These are phyloP conservation scores for Albugo candida DNA, from an alignment of 352 stramenopile species.

Conservation along the genomic window DNA sequence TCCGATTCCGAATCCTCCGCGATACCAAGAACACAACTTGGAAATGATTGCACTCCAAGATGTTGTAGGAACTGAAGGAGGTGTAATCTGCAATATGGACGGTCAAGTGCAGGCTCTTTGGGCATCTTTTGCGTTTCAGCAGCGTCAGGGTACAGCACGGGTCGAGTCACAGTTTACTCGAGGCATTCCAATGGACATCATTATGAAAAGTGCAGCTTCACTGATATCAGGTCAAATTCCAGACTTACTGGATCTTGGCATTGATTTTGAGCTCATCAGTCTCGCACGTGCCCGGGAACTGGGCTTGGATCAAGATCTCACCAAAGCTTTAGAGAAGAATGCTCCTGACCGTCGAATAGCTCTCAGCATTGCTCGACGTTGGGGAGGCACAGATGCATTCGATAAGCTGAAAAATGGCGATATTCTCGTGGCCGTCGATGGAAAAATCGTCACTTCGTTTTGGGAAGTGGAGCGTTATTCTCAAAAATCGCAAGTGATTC, in stretches of 20 bases:
- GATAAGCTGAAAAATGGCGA: conserved; percentile 64
- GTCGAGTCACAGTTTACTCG: conserved; percentile 77
- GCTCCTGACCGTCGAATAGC: conserved; percentile 52
- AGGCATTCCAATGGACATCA: conserved; percentile 70
- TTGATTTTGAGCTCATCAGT: conserved; percentile 78
- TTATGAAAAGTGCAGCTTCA: conserved; percentile 68
- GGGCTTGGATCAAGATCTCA: conserved; percentile 56
- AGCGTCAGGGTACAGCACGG: conserved; percentile 41
- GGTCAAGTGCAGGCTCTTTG: conserved; percentile 69
- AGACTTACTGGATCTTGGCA: conserved; percentile 58
- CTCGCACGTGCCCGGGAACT: conserved; percentile 78
- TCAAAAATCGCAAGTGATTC: conserved; percentile 53
- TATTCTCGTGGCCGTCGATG: conserved; percentile 72
- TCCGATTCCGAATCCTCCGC: conserved; percentile 58
- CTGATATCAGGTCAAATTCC: conserved; percentile 49
- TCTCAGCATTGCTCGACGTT: conserved; percentile 52
- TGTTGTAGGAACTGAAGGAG: conserved; percentile 60
- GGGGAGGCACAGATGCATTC: conserved; percentile 49
- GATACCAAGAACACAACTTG: conserved; percentile 76
- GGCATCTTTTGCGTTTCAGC: conserved; percentile 76
- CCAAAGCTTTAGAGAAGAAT: conserved; percentile 53
- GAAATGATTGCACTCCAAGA: conserved; percentile 76
- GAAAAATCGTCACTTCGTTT: conserved; percentile 70
- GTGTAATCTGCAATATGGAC: conserved; percentile 46
- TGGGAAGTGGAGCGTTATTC: conserved; percentile 55